A percentile compares a stretch with the other conserved stretches of the same genome.
Evolutionary conservation across 169 alveolate genomes (phyloP).

Genomic region (Plasmodium fragile): DNA sequence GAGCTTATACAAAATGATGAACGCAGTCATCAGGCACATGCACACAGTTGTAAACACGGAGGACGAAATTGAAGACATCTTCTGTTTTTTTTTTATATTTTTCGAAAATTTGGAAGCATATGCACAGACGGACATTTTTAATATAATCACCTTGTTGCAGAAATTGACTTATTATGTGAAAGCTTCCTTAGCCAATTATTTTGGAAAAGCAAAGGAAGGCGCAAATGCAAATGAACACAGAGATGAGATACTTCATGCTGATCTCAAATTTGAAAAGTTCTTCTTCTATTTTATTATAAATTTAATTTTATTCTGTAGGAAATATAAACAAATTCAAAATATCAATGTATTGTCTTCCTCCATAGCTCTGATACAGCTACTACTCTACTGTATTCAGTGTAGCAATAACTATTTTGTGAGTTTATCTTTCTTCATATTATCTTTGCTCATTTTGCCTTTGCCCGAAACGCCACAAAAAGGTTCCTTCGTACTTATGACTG

Average conservation of each 20-base stretch:
- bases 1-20: constrained; percentile 67
- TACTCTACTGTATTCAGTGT: constrained; percentile 38
- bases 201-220: not conserved
- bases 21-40: constrained; percentile 63
- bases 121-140: constrained; percentile 66
- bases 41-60: constrained; percentile 33
- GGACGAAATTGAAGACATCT: constrained; percentile 62
- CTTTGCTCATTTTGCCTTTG: constrained; percentile 64
- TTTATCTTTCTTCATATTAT: constrained; percentile 44
- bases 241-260: not conserved
- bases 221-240: not conserved
- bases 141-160: constrained; percentile 55
- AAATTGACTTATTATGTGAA: constrained; percentile 51
- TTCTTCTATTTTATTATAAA: constrained; percentile 69
- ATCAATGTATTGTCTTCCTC: constrained; percentile 61
- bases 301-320: constrained; percentile 58
- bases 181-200: constrained; percentile 18
- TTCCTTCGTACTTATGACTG: constrained; percentile 31
- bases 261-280: constrained; percentile 60
- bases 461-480: constrained; percentile 23
- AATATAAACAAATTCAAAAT: constrained; percentile 58
- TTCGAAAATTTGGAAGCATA: constrained; percentile 68
- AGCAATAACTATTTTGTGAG: constrained; percentile 59
- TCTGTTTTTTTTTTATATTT: constrained; percentile 66
- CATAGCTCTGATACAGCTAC: constrained; percentile 38